Evolutionary conservation across 257 asterid genomes (phyloP), one percentile per base, ranked within the genome.

Genomic region (Craterostigma plantagineum): DNA sequence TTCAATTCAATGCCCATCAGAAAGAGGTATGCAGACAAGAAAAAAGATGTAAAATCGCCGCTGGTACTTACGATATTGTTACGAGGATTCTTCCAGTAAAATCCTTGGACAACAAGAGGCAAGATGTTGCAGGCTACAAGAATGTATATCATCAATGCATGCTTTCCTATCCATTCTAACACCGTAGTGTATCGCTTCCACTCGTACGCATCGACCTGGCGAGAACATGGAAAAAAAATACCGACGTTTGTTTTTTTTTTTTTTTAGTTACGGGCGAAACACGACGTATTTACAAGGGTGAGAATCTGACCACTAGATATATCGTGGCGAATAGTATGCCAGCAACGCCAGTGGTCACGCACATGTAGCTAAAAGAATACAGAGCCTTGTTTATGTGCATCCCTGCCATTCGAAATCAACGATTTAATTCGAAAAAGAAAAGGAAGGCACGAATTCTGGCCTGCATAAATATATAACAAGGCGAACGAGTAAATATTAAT

Each of bases 331-430:
- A 64, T 35, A 74, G 63, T 52, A 77, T 50, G 50, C 91, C 91
- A 4, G 84, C 80, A 41, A 65, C 60, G 11, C 91, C 91, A 38
- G 71, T 51, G 1, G 91, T 77, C 38, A 71, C 67, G 46, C 80
- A 77, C 18, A 55, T 74, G 48, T 73, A 77, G 64, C 85, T 73
- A 63, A 77, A 61, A 39, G 81, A 64, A 62, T 77, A 73, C 1
- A 77, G 58, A 14, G 68, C 78, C 71, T 77, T 77, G 73, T 74
- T 73, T 44, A 71, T 52, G 43, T 66, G 85, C 75, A 77, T 66
- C 45, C 85, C 91, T 77, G 55, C 6, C 2, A 23, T 23, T 23
- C 2, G 30, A 2, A n/a, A 23, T 23, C 30, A 23, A 2, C 6
- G 30, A 23, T 23, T 23, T 2, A 23, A 23, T 23, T 23, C n/a